Conservation (phyloP, 495 filamentous ascomycete species). For the Elaphomyces granulatus region DNA sequence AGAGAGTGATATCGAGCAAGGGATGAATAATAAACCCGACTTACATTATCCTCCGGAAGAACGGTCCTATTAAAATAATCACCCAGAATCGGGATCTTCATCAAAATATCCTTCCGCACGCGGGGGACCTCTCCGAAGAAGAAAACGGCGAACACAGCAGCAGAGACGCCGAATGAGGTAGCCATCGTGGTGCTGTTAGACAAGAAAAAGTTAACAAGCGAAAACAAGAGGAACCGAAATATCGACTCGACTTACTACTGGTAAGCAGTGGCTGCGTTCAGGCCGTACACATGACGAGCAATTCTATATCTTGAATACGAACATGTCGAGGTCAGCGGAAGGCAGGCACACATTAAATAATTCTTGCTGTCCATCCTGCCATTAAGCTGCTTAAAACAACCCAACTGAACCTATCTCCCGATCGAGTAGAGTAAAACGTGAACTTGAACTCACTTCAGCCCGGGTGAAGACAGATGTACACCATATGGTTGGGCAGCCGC, state of each 20-base stretch:
- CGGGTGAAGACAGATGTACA: neutral
- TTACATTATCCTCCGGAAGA: constrained; percentile 49
- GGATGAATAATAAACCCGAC: too few species aligned
- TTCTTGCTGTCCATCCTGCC: neutral
- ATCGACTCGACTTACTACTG: neutral
- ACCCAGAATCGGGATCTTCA: constrained; percentile 48
- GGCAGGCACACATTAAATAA: neutral
- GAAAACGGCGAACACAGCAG: constrained; percentile 50
- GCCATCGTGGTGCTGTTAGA: constrained; percentile 37
- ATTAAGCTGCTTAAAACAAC: too few species aligned
- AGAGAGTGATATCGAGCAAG: too few species aligned
- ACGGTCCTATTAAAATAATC: constrained; percentile 42
- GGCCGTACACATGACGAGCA: neutral
- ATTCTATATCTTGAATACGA: constrained; percentile 1
- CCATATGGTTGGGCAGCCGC: too few species aligned
- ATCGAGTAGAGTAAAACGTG: neutral
- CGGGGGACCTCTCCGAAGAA: constrained; percentile 58
- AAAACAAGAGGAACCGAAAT: neutral
- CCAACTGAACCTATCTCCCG: too few species aligned
- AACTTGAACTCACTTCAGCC: neutral
- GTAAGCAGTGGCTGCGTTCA: neutral
- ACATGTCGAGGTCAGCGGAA: neutral
- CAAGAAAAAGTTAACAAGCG: too few species aligned
- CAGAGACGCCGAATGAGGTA: constrained; percentile 44
- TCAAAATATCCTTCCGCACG: constrained; percentile 50